phyloP scores from a whole-genome alignment of 805 yeast genomes.

The Cyberlindnera americana region DNA sequence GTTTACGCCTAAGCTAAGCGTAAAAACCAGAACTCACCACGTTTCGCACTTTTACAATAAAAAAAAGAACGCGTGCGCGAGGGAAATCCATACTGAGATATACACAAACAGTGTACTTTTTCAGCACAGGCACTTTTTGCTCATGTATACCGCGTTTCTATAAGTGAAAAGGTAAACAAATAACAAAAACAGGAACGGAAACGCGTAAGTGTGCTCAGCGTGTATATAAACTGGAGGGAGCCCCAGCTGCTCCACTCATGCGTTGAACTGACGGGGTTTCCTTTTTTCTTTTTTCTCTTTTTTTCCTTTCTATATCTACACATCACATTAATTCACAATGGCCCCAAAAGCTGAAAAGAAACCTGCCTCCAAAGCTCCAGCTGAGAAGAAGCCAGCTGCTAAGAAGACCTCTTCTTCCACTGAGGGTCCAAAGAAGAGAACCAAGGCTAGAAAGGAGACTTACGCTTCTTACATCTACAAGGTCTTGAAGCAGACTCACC shows the following conservation, averaged over 20 bases:
- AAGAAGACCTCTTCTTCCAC: conserved; percentile 75
- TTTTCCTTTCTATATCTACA: conserved; percentile 9
- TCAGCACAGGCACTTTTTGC: conserved; percentile 7
- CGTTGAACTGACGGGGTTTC: neutral
- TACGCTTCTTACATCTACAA: conserved; percentile 98
- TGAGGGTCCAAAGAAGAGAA: conserved; percentile 84
- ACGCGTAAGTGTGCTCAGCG: no score
- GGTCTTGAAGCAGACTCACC: conserved; percentile 98
- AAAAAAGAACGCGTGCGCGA: neutral
- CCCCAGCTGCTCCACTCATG: conserved; percentile 1
- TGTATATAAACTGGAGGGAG: conserved; percentile 4
- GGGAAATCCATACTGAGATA: neutral
- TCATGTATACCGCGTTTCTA: neutral
- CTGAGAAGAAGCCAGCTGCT: conserved; percentile 94
- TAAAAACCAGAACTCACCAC: neutral
- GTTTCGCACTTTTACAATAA: neutral
- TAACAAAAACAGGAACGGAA: no score
- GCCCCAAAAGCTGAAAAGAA: conserved; percentile 64
- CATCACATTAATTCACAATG: conserved; percentile 39
- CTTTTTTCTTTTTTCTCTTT: neutral
- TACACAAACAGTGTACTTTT: neutral
- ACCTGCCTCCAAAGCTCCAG: conserved; percentile 88
- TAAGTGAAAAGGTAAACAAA: conserved; percentile 3
- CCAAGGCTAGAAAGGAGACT: conserved; percentile 96
- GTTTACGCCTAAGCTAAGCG: neutral